A percentile compares a stretch with the other conserved stretches of the same genome.
These are phyloP conservation scores for Aureobasidium uvarum DNA, from an alignment of 2,329 filamentous ascomycete species.

Conservation along the genomic window DNA sequence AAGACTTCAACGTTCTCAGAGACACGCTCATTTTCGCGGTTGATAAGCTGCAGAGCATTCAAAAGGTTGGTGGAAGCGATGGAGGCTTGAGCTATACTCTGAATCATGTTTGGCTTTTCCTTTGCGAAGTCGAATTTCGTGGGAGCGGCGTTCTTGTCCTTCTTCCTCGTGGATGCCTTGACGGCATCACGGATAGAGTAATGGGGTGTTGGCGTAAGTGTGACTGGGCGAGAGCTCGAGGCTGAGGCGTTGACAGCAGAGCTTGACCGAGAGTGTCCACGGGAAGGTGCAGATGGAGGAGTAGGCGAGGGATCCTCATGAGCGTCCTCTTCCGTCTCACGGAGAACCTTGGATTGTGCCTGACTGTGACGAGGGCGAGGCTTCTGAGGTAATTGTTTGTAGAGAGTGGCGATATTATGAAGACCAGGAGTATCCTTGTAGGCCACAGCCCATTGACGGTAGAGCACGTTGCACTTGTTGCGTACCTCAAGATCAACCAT, in stretches of 20 bases:
- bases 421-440: slow-evolving; percentile 81
- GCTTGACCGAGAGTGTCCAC: slow-evolving; percentile 31
- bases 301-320: slow-evolving; percentile 41
- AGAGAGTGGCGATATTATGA: slow-evolving; percentile 73
- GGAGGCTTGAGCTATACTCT: slow-evolving; percentile 82
- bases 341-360: slow-evolving; percentile 72
- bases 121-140: slow-evolving; percentile 78
- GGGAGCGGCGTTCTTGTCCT: slow-evolving; percentile 50
- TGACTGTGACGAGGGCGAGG: slow-evolving; percentile 54
- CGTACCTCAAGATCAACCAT: slow-evolving; percentile 83
- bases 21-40: slow-evolving; percentile 82
- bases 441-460: slow-evolving; percentile 77
- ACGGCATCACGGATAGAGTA: slow-evolving; percentile 31
- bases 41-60: slow-evolving; percentile 85
- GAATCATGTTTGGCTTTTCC: slow-evolving; percentile 83
- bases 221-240: slow-evolving; percentile 40
- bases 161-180: slow-evolving; percentile 39
- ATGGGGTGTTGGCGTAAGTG: slow-evolving; percentile 36
- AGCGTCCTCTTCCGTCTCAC: slow-evolving; percentile 74
- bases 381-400: slow-evolving; percentile 69
- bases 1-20: slow-evolving; percentile 77
- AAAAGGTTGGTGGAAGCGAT: slow-evolving; percentile 87
- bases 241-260: slow-evolving; percentile 31
- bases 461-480: slow-evolving; percentile 82
- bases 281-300: slow-evolving; percentile 22